Conservation (phyloP, 495 filamentous ascomycete genomes). For the Podospora pseudopauciseta region DNA sequence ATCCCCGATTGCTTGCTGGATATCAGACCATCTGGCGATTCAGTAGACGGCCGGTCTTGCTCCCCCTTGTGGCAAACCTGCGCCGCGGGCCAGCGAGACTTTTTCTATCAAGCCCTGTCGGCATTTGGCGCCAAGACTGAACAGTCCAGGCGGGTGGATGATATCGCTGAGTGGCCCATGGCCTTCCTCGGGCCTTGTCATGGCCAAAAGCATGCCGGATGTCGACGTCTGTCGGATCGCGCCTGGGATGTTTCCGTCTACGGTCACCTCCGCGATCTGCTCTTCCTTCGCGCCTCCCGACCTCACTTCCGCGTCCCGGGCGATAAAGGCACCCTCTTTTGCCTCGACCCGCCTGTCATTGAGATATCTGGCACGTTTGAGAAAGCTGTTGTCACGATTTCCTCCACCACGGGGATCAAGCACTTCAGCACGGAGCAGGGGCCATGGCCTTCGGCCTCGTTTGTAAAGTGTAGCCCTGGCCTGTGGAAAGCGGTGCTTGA, state of each 20-base stretch:
- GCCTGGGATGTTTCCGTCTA: not conserved
- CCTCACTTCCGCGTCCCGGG: not conserved
- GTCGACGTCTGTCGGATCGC: not conserved
- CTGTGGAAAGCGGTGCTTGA: not conserved
- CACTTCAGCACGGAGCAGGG: not conserved
- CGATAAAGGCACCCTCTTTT: not conserved
- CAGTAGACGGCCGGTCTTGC: slow-evolving; percentile 37
- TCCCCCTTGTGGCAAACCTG: slow-evolving; percentile 39
- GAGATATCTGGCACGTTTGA: not conserved
- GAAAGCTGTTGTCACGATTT: not conserved
- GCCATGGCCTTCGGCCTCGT: not conserved
- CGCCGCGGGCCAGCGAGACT: slow-evolving; percentile 42
- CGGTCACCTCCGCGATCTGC: not conserved
- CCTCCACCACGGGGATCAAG: not conserved
- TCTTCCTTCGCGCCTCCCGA: not conserved
- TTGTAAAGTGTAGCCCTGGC: not conserved
- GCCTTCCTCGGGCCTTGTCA: slow-evolving; percentile 26
- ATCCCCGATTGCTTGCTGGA: slow-evolving; percentile 33
- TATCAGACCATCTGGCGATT: slow-evolving; percentile 27
- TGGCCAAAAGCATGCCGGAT: slow-evolving; percentile 17
- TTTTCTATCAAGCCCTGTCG: slow-evolving; percentile 42
- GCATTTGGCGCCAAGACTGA: slow-evolving; percentile 39
- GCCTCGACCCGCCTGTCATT: not conserved
- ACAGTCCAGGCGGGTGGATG: slow-evolving; percentile 40
- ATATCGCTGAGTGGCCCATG: slow-evolving; percentile 38